Conservation (phyloP, 106 monocot species). For the Apostasia shenzhenica region DNA sequence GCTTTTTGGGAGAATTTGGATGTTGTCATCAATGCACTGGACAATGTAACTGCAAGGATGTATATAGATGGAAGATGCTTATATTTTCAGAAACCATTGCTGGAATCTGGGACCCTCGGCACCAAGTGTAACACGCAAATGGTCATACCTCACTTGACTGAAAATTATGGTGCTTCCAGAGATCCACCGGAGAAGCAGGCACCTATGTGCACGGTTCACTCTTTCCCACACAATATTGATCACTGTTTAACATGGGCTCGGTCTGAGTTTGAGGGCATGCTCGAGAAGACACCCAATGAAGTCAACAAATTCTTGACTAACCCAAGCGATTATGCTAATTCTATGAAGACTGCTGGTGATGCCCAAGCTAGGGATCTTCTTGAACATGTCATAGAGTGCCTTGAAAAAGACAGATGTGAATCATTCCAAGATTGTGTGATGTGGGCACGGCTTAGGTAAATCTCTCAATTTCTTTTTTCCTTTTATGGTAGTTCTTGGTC, state of each 20-base stretch:
- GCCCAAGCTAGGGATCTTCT: slow-evolving; percentile 79
- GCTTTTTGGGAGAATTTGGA: slow-evolving; percentile 72
- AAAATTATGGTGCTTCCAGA: slow-evolving; percentile 84
- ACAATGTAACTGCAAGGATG: slow-evolving; percentile 88
- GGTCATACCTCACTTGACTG: slow-evolving; percentile 86
- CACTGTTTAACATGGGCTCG: slow-evolving; percentile 92
- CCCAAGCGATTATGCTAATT: slow-evolving; percentile 47
- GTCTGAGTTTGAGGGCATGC: slow-evolving; percentile 80
- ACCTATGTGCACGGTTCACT: slow-evolving; percentile 87
- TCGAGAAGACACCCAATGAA: slow-evolving; percentile 70
- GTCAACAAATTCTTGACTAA: slow-evolving; percentile 63
- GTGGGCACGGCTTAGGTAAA: slow-evolving; percentile 76
- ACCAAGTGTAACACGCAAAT: slow-evolving; percentile 88
- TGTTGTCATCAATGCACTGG: slow-evolving; percentile 85
- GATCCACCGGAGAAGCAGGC: slow-evolving; percentile 93
- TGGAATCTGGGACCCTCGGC: slow-evolving; percentile 83
- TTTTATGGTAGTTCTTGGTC: not conserved
- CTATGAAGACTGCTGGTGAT: slow-evolving; percentile 67
- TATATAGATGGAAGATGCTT: slow-evolving; percentile 78
- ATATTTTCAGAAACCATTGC: slow-evolving; percentile 88
- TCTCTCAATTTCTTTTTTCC: not conserved
- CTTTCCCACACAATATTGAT: slow-evolving; percentile 88
- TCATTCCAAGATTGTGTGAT: slow-evolving; percentile 72
- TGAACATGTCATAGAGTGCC: slow-evolving; percentile 69
- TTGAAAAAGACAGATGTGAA: slow-evolving; percentile 62